Evolutionary conservation across 495 filamentous ascomycete genomes (phyloP).

Genomic region (Evernia prunastri): DNA sequence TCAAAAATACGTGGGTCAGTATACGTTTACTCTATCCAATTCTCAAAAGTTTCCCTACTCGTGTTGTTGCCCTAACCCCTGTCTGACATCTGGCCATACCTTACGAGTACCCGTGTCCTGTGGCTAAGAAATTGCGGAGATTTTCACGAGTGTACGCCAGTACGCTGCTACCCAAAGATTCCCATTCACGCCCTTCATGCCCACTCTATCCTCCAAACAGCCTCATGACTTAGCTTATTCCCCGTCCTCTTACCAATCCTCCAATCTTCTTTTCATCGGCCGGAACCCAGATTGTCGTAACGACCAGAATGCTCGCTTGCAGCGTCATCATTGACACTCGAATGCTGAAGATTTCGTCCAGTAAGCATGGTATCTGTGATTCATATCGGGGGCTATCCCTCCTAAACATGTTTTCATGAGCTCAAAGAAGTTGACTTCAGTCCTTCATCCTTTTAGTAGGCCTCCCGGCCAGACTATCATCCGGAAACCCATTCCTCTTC

Average conservation of each 20-base stretch:
- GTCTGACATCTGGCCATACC: background rate
- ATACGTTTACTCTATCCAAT: too few species aligned
- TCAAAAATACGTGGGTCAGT: too few species aligned
- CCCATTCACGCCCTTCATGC: background rate
- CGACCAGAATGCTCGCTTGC: background rate
- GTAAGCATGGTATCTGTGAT: background rate
- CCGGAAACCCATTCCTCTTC: conserved; percentile 80
- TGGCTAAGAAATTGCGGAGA: too few species aligned
- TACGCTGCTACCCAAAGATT: background rate
- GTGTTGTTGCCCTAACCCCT: background rate
- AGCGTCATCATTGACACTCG: background rate
- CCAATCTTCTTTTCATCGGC: background rate
- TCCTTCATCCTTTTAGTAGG: conserved; percentile 63
- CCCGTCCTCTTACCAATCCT: background rate
- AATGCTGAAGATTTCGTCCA: background rate
- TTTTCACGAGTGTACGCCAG: too few species aligned
- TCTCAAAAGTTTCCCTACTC: too few species aligned
- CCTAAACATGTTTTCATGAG: background rate
- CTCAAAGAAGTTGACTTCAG: conserved; percentile 3
- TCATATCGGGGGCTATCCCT: background rate
- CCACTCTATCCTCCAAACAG: background rate
- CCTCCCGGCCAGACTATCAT: conserved; percentile 65
- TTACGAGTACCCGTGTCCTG: too few species aligned
- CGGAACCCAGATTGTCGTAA: background rate
- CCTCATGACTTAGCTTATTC: background rate